These are phyloP conservation scores for Syzygium jambos DNA, from an alignment of 345 rosid species.

Conservation along the genomic window DNA sequence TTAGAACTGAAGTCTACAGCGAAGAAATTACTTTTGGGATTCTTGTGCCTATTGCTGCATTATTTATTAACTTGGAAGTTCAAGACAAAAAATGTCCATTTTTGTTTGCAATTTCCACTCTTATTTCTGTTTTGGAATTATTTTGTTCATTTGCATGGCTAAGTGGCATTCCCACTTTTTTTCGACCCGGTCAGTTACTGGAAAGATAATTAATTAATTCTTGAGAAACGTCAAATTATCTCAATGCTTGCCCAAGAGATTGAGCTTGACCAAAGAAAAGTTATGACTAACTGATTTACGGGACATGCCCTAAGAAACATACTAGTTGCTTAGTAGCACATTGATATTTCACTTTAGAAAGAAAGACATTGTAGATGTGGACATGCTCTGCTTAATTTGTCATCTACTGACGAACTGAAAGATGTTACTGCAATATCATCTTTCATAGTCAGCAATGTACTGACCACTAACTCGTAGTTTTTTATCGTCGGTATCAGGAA, in stretches of 20 bases:
- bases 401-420: background rate
- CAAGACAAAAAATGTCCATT: background rate
- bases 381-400: background rate
- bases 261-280: background rate
- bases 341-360: background rate
- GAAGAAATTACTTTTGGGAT: background rate
- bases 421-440: background rate
- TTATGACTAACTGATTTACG: background rate
- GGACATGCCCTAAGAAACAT: background rate
- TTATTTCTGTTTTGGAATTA: background rate
- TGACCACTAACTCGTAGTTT: background rate
- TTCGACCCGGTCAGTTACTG: background rate
- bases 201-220: background rate
- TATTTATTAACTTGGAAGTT: background rate
- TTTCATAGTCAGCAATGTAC: background rate
- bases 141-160: background rate
- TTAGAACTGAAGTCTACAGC: background rate
- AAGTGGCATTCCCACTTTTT: background rate
- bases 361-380: background rate
- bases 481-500: constrained; percentile 18
- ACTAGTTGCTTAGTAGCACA: background rate
- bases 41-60: background rate
- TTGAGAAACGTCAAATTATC: background rate
- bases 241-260: background rate
- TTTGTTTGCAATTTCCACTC: background rate